Base-by-base conservation (phyloP, 257 asterid species). In the Rauvolfia tetraphylla region DNA sequence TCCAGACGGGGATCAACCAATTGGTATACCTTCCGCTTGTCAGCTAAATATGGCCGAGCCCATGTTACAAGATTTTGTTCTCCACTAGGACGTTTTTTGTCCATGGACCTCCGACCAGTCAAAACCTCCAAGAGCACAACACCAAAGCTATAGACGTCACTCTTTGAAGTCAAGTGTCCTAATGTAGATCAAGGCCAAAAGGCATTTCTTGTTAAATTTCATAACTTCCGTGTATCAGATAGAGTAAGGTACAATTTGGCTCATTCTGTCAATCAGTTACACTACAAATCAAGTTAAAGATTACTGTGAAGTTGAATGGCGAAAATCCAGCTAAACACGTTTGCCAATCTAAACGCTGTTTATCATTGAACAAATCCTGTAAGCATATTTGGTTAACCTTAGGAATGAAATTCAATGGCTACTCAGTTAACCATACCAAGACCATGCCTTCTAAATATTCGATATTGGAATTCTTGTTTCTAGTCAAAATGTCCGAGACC, bases 121-220 rank as follows among this genome's bases (percentile, higher is more conserved):
- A 94, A 77, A 48, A 94, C 90, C 75, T 94, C 98, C 80, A 92
- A 75, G 74, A 94, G 93, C 58, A 92, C 98, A 18, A 94, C 98
- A 1, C 98, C 98, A 9, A 92, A 94, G 85, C 98, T 94, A 66
- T 92, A 94, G 22, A 94, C 97, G 31, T 92, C 98, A 66, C 98
- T 94, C 90, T 88, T 94, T 57, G 98, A 83, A 36, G 95, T 89
- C 90, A 94, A 80, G 84, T 94, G 98, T 39, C 98, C 98, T 92
- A 46, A 22, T 31, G 78, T 54, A 75, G 63, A 71, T 34, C 70
- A 68, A 56, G 71, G 42, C 63, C 76, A 56, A 38, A 31, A n/a
- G 20, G 20, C 54, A 69, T 49, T 20, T 46, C 51, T 29, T 13
- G 46, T 27, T 34, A 41, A 27, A 34, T 39, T 14, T 17, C 54